Evolutionary conservation across 2,329 filamentous ascomycete species (phyloP).

Genomic region (Penicillium sp.): DNA sequence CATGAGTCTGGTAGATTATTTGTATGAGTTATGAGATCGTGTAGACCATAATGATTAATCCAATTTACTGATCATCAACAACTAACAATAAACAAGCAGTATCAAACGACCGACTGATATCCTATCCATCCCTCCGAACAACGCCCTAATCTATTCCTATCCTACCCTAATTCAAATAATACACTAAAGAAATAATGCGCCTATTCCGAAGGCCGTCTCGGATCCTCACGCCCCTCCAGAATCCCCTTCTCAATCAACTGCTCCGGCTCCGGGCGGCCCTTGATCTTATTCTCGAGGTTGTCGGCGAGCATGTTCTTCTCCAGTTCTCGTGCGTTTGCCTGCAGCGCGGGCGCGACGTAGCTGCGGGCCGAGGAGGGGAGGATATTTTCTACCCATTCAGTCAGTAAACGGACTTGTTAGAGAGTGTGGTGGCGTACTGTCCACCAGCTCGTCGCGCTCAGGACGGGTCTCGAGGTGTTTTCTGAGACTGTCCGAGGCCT

Average conservation of each 20-base stretch:
- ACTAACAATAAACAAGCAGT: neutral
- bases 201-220: conserved; percentile 23
- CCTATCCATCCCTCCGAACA: neutral
- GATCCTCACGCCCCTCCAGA: conserved; percentile 60
- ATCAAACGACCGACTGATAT: neutral
- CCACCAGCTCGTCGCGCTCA: conserved; percentile 70
- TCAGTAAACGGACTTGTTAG: conserved; percentile 5
- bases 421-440: conserved; percentile 55
- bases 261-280: conserved; percentile 70
- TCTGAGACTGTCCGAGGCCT: conserved; percentile 59
- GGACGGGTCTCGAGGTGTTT: conserved; percentile 61
- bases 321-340: conserved; percentile 77
- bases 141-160: conserved; percentile 5
- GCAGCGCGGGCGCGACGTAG: conserved; percentile 71
- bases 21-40: neutral
- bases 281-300: conserved; percentile 80
- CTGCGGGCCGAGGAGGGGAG: conserved; percentile 60
- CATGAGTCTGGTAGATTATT: neutral
- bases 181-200: neutral
- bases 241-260: conserved; percentile 76
- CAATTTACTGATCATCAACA: neutral
- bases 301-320: conserved; percentile 85
- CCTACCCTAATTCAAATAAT: neutral
- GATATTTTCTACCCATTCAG: conserved; percentile 67
- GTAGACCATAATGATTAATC: neutral